phyloP scores from a whole-genome alignment of 169 alveolate genomes.

The Plasmodium relictum region DNA sequence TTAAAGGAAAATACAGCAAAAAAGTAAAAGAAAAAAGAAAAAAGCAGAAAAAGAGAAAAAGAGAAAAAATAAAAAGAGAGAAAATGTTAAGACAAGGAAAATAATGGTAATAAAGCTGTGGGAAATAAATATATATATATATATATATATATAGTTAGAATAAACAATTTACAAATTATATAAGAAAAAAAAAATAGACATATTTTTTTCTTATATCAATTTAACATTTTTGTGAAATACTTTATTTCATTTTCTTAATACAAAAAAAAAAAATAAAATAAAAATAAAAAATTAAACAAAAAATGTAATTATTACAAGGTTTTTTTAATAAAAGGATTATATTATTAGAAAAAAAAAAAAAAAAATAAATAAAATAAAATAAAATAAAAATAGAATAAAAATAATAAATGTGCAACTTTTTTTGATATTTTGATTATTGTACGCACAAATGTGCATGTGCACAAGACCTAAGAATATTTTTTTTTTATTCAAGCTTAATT shows the following conservation, averaged over 20 bases:
- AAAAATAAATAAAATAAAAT: slow-evolving; percentile 1
- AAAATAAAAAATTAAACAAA: slow-evolving; percentile 18
- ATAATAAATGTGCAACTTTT: slow-evolving; percentile 23
- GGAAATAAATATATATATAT: too few species aligned
- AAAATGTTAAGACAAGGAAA: too few species aligned
- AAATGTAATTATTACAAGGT: slow-evolving; percentile 70
- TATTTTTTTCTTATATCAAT: not conserved
- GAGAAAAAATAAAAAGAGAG: too few species aligned
- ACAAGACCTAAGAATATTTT: slow-evolving; percentile 15
- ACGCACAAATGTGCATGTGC: slow-evolving; percentile 74
- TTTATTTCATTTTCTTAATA: slow-evolving; percentile 3
- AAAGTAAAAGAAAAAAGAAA: too few species aligned
- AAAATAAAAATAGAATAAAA: not conserved
- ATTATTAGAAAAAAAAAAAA: slow-evolving; percentile 12
- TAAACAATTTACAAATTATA: too few species aligned
- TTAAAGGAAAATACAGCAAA: too few species aligned
- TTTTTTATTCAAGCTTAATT: not conserved
- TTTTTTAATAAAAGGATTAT: slow-evolving; percentile 22
- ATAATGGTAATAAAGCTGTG: too few species aligned
- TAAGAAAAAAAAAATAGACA: too few species aligned
- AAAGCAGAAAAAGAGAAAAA: too few species aligned
- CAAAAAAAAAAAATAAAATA: slow-evolving; percentile 10
- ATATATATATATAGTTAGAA: too few species aligned
- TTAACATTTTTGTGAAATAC: not conserved
- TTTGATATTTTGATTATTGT: not conserved